Conservation (phyloP, 2,329 filamentous ascomycete species). For the Microcyclospora pomicola region DNA sequence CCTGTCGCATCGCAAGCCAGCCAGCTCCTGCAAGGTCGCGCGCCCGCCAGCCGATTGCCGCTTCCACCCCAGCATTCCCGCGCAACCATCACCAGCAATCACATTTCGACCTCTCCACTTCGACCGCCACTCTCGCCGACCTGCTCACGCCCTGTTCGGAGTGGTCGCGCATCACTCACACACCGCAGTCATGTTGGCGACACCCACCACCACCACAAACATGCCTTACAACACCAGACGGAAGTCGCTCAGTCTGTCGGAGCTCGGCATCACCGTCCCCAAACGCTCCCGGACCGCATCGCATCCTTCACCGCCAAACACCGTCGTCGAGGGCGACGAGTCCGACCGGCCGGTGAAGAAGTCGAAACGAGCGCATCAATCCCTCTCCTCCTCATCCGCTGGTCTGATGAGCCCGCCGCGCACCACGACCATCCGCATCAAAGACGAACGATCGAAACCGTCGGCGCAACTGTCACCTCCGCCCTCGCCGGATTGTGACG, state of each 20-base stretch:
- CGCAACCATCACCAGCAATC: too few relatives aligned
- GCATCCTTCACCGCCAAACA: conserved; percentile 44
- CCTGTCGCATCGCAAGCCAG: too few relatives aligned
- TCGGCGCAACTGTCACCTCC: conserved; percentile 61
- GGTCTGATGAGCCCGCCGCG: conserved; percentile 31
- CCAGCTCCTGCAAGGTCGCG: too few relatives aligned
- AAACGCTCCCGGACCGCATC: conserved; percentile 32
- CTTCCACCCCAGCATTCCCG: too few relatives aligned
- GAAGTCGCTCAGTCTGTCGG: conserved; percentile 86
- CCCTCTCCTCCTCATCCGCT: conserved; percentile 20
- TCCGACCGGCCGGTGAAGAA: conserved; percentile 42
- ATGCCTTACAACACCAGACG: conserved; percentile 89
- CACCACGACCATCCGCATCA: conserved; percentile 31
- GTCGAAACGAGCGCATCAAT: conserved; percentile 62
- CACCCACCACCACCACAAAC: conserved; percentile 13
- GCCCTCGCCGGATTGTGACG: conserved; percentile 50
- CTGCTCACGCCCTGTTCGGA: too few relatives aligned
- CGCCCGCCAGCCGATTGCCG: too few relatives aligned
- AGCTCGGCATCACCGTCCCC: conserved; percentile 77
- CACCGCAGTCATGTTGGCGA: neutral
- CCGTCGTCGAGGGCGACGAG: conserved; percentile 48
- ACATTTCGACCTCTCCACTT: too few relatives aligned
- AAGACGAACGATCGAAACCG: conserved; percentile 36
- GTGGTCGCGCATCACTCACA: too few relatives aligned
- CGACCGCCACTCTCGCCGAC: too few relatives aligned